phyloP scores from a whole-genome alignment of 306 rosid species.

The Dalbergia cochinchinensis region DNA sequence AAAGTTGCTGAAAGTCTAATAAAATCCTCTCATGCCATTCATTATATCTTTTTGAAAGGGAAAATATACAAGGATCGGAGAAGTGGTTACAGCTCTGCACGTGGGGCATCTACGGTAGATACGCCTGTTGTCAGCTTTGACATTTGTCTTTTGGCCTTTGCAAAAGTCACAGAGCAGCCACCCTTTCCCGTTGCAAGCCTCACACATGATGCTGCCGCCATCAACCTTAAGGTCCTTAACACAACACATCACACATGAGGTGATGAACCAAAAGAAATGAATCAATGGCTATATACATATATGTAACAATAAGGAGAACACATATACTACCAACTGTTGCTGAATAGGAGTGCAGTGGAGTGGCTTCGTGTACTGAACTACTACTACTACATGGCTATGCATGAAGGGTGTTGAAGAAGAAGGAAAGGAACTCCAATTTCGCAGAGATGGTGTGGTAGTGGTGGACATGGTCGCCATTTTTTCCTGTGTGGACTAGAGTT shows the following conservation, averaged over 20 bases:
- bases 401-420: constrained; percentile 15
- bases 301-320: neutral
- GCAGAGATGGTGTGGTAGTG: constrained; percentile 6
- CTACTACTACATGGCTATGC: neutral
- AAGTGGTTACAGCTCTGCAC: constrained; percentile 77
- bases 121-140: constrained; percentile 76
- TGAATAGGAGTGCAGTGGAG: constrained; percentile 54
- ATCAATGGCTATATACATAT: no score
- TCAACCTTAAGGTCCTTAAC: constrained; percentile 52
- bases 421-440: neutral
- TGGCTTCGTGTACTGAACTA: constrained; percentile 43
- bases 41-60: neutral
- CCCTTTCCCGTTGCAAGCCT: constrained; percentile 82
- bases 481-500: neutral
- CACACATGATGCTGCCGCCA: constrained; percentile 56
- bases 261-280: neutral
- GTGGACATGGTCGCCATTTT: constrained; percentile 53
- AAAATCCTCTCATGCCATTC: no score
- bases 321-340: constrained; percentile 46
- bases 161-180: constrained; percentile 91
- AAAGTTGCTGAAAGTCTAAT: no score
- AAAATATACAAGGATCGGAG: neutral
- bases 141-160: constrained; percentile 82
- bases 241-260: neutral
- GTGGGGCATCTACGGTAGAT: constrained; percentile 88